These are phyloP conservation scores for Zizania latifolia DNA, from an alignment of 176 grass and related monocot genomes.

Conservation along the genomic window DNA sequence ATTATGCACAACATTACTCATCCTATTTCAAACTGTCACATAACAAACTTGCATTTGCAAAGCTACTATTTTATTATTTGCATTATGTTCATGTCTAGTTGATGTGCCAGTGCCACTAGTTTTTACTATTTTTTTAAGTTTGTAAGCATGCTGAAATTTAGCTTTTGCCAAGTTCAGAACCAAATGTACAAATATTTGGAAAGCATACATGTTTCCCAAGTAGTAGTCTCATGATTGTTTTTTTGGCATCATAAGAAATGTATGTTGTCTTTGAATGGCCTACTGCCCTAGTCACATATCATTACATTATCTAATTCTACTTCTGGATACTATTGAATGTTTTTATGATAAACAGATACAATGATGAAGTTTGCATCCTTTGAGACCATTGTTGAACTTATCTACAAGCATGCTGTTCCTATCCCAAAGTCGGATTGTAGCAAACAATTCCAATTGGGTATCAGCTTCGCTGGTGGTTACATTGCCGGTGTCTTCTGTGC, in stretches of 20 bases:
- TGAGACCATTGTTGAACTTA: constrained; percentile 55
- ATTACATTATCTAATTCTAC: not conserved
- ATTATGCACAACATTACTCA: not conserved
- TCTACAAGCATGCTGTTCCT: constrained; percentile 60
- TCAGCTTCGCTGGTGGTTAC: constrained; percentile 66
- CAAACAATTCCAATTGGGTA: constrained; percentile 44
- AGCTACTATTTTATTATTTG: not conserved
- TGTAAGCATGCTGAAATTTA: not conserved
- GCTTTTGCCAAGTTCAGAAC: not conserved
- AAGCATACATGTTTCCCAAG: not conserved
- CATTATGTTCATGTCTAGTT: too few species aligned
- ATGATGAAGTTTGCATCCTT: constrained; percentile 86
- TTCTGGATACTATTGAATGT: not conserved
- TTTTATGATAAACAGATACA: constrained; percentile 36
- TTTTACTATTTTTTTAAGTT: not conserved
- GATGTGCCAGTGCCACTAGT: too few species aligned
- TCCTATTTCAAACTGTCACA: not conserved
- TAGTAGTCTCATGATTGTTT: not conserved
- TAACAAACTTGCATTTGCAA: not conserved
- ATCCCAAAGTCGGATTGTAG: constrained; percentile 53
- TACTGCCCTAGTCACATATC: not conserved
- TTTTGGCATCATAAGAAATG: not conserved
- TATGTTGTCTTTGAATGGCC: not conserved
- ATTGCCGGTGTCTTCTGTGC: constrained; percentile 61
- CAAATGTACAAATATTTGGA: not conserved